Evolutionary conservation across 2,329 filamentous ascomycete genomes (phyloP).

Genomic region (Alternaria sp.): DNA sequence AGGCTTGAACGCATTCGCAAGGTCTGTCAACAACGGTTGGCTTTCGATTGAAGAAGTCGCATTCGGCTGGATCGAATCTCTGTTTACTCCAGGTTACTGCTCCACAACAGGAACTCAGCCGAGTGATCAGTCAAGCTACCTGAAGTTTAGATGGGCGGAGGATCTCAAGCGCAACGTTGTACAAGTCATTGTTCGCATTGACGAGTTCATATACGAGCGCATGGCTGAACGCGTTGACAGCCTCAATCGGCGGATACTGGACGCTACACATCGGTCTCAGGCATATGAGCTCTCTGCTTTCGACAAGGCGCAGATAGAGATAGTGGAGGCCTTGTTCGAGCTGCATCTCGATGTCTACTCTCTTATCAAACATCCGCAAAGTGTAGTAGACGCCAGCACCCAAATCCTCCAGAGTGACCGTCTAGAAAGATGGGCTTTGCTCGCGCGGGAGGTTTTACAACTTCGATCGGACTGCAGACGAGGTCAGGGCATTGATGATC

Average conservation of each 20-base stretch:
- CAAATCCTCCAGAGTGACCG: slow-evolving; percentile 63
- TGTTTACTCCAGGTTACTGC: slow-evolving; percentile 54
- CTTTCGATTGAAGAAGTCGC: slow-evolving; percentile 59
- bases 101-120: slow-evolving; percentile 13
- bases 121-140: slow-evolving; percentile 56
- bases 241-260: slow-evolving; percentile 38
- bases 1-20: slow-evolving; percentile 50
- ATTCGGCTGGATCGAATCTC: slow-evolving; percentile 60
- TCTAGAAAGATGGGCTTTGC: slow-evolving; percentile 64
- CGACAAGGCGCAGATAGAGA: slow-evolving; percentile 54
- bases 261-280: slow-evolving; percentile 18
- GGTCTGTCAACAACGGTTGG: slow-evolving; percentile 55
- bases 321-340: slow-evolving; percentile 68
- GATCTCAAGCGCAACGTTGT: slow-evolving; percentile 62
- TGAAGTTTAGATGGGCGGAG: slow-evolving; percentile 61
- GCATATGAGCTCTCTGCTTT: slow-evolving; percentile 30
- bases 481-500: slow-evolving; percentile 42
- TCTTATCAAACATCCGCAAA: slow-evolving; percentile 66
- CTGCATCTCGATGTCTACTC: slow-evolving; percentile 71
- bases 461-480: slow-evolving; percentile 36
- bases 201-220: slow-evolving; percentile 59
- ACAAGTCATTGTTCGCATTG: slow-evolving; percentile 59
- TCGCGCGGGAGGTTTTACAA: slow-evolving; percentile 63
- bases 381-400: slow-evolving; percentile 60
- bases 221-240: slow-evolving; percentile 44